Evolutionary conservation across 352 stramenopile genomes (phyloP).

Genomic region (Globisporangium splendens): DNA sequence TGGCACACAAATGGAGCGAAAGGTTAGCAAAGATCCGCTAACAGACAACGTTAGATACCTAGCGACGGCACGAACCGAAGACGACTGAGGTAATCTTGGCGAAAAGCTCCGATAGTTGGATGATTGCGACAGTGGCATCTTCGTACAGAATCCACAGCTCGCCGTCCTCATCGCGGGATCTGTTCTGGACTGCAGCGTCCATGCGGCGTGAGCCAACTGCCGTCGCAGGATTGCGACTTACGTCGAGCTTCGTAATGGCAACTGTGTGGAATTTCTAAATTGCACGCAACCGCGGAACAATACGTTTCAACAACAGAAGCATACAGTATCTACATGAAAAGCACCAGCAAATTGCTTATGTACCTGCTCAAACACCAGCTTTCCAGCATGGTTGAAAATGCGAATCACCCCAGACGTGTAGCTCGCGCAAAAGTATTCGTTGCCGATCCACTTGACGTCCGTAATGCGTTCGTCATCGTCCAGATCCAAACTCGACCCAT

Average conservation of each 20-base stretch:
- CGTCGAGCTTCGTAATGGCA: slow-evolving; percentile 42
- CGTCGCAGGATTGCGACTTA: slow-evolving; percentile 37
- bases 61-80: slow-evolving; percentile 31
- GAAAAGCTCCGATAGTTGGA: slow-evolving; percentile 64
- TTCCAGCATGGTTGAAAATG: slow-evolving; percentile 47
- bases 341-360: background rate
- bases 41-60: background rate
- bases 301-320: too few relatives aligned
- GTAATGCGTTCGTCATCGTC: slow-evolving; percentile 44
- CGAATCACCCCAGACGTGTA: slow-evolving; percentile 62
- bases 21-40: background rate
- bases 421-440: slow-evolving; percentile 45
- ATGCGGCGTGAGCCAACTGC: slow-evolving; percentile 24
- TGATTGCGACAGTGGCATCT: slow-evolving; percentile 74
- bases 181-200: slow-evolving; percentile 21
- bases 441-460: slow-evolving; percentile 68
- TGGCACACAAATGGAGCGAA: background rate
- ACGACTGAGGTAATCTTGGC: slow-evolving; percentile 45
- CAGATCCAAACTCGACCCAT: slow-evolving; percentile 20
- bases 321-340: background rate
- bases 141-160: slow-evolving; percentile 80
- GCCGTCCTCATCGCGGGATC: slow-evolving; percentile 26
- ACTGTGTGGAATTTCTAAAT: slow-evolving; percentile 45
- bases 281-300: background rate
- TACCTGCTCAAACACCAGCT: slow-evolving; percentile 59